Conservation (phyloP, 331 rosid genomes). For the Malus hybrid region DNA sequence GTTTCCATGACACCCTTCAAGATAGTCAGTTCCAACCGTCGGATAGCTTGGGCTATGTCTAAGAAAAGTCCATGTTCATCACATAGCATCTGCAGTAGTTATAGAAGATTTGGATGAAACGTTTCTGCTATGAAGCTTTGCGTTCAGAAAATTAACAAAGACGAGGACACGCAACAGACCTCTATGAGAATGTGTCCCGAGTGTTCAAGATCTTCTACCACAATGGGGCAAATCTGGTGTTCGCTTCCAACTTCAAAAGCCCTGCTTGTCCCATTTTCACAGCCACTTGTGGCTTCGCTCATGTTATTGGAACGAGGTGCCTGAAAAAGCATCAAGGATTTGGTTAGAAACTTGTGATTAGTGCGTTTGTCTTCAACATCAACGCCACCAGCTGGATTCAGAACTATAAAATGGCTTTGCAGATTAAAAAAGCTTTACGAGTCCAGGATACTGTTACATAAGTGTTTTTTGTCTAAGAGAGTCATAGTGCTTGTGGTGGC, state of each 20-base stretch:
- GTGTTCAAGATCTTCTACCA: constrained; percentile 75
- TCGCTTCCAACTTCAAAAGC: constrained; percentile 56
- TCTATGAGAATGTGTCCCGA: constrained; percentile 74
- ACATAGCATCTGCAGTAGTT: constrained; percentile 50
- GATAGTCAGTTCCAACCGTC: constrained; percentile 48
- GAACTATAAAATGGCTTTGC: neutral
- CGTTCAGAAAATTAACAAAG: neutral
- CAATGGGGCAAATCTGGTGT: constrained; percentile 57
- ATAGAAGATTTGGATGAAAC: neutral
- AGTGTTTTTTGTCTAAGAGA: neutral
- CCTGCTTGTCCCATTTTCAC: constrained; percentile 52
- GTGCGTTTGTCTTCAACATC: neutral
- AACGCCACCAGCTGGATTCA: neutral
- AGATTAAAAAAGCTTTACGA: neutral
- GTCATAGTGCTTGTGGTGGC: neutral
- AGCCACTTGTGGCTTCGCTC: constrained; percentile 6
- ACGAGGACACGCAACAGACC: constrained; percentile 25
- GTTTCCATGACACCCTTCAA: constrained; percentile 63
- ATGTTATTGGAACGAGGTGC: constrained; percentile 23
- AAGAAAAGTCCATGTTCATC: constrained; percentile 65
- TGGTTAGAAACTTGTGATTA: neutral
- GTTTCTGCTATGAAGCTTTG: neutral
- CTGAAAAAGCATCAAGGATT: constrained; percentile 27
- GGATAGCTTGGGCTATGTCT: constrained; percentile 72
- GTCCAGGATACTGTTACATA: neutral